Evolutionary conservation across 78 protist genomes (phyloP), one percentile per base, ranked within the genome.

Genomic region (Dictyostelium citrinum): DNA sequence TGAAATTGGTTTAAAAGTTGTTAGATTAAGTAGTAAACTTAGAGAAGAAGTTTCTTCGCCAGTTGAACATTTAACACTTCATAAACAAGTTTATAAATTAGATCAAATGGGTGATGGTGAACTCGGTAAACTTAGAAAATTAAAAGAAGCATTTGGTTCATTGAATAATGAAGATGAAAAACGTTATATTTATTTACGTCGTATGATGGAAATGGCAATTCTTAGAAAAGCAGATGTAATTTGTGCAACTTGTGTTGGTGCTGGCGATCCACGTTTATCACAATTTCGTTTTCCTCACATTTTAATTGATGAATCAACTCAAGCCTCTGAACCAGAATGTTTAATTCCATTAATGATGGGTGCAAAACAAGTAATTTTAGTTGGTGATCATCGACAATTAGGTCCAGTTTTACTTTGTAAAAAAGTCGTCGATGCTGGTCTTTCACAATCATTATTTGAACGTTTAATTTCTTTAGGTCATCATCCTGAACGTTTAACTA

Each of bases 291-390:
- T 99, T 97, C 90, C 93, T 11, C 80, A 92, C 22, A 99, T 99
- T 43, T 90, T 99, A 12, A 93, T 99, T 17, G 99, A 99, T 94
- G 99, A 99, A 97, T 17, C 97, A 27, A 99, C 99, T 3, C 99
- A 98, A 90, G 99, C 99, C 24, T 97, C 99, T 20, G 99, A 99
- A 96, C 99, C 99, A 16, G 99, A 99, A 96, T 81, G 97, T 41
- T 90, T 99, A 3, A 98, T 99, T 80, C 99, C 99, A 9, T 51
- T 99, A 41, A 98, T 99, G 41, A 46, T 95, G 81, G 99, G 99
- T 33, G 98, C 99, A 0, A 55, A 91, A 68, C 99, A 98, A 70
- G 97, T 98, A 24, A 96, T 98, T 17, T 85, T 98, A 7, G 99
- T 98, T 11, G 99, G 99, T 24, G 98, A 98, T 71, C 99, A 97